These are phyloP conservation scores for Jatropha podagrica DNA, from an alignment of 441 rosid genomes.

Conservation along the genomic window DNA sequence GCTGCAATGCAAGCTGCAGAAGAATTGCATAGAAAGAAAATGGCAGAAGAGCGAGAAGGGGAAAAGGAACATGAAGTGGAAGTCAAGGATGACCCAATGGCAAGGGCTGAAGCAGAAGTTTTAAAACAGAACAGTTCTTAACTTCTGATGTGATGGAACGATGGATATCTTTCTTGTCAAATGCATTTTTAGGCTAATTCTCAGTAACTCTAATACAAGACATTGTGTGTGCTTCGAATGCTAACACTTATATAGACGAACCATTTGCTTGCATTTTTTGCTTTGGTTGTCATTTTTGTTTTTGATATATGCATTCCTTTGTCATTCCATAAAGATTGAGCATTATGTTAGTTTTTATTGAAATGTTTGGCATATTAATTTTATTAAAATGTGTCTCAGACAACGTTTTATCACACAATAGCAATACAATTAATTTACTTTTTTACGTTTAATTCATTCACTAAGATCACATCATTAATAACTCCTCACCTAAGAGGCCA, in stretches of 20 bases:
- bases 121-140: conserved; percentile 38
- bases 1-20: conserved; percentile 88
- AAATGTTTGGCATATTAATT: no score
- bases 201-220: not conserved
- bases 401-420: no score
- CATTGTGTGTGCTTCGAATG: not conserved
- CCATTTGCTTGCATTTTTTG: not conserved
- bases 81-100: conserved; percentile 75
- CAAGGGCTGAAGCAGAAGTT: conserved; percentile 65
- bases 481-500: no score
- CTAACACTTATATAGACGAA: not conserved
- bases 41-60: conserved; percentile 78
- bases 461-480: no score
- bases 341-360: no score
- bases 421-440: no score
- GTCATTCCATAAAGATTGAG: no score
- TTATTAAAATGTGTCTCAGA: no score
- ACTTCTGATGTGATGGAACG: not conserved
- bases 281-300: not conserved
- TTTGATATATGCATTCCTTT: not conserved
- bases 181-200: not conserved
- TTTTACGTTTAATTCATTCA: no score
- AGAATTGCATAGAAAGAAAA: conserved; percentile 86
- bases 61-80: conserved; percentile 77
- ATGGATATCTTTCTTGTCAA: not conserved